Percentiles rank a stretch among this genome's conserved stretches.
phyloP scores from a whole-genome alignment of 441 rosid species.

The Mallotus repandus region DNA sequence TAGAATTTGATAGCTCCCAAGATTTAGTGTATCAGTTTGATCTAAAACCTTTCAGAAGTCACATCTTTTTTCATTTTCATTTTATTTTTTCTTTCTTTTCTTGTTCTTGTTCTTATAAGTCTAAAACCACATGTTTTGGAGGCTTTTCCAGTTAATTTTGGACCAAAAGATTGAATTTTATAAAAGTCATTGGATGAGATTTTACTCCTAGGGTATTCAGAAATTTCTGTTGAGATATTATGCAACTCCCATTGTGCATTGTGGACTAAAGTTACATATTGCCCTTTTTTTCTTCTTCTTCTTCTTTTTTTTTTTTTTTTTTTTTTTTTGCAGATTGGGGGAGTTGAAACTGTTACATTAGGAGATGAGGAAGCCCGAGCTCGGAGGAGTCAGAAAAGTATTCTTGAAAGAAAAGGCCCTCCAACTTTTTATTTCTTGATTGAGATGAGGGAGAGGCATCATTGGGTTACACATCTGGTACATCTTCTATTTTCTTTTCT shows the following conservation, averaged over 20 bases:
- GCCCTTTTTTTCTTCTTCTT: not conserved
- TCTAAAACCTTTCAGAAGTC: not conserved
- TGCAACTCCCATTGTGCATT: not conserved
- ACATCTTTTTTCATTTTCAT: not conserved
- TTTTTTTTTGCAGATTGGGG: constrained; percentile 51
- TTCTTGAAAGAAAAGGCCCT: constrained; percentile 61
- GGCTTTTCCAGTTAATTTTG: not conserved
- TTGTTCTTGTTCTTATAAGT: no score
- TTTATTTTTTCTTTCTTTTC: no score
- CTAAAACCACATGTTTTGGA: not conserved
- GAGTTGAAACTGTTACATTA: constrained; percentile 55
- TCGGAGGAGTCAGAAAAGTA: constrained; percentile 54
- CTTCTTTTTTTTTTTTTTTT: no score
- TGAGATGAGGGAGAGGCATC: constrained; percentile 64
- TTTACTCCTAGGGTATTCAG: not conserved
- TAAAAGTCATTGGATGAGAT: not conserved
- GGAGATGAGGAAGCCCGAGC: constrained; percentile 67
- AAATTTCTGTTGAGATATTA: not conserved
- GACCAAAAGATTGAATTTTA: not conserved
- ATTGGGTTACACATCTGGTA: constrained; percentile 67
- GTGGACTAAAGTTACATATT: not conserved
- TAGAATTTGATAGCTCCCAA: not conserved
- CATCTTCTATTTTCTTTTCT: not conserved
- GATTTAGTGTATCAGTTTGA: not conserved
- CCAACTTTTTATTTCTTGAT: constrained; percentile 68